These are phyloP conservation scores for Trichoderma sp. DNA, from an alignment of 2,329 filamentous ascomycete species.

Conservation along the genomic window DNA sequence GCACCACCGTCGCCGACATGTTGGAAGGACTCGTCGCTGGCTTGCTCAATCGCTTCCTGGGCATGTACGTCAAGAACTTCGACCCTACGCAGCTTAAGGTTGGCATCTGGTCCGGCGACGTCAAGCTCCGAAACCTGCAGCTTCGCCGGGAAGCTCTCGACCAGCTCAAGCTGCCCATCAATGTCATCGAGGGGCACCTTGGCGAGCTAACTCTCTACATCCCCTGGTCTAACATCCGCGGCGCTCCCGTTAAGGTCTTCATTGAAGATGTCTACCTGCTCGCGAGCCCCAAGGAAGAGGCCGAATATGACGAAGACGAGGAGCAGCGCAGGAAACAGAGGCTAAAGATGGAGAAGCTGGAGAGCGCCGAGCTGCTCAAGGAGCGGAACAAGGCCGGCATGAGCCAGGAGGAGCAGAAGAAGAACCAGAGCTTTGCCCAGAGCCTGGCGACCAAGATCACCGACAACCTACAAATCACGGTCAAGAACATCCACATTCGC, in stretches of 20 bases:
- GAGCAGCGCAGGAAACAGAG: constrained; percentile 81
- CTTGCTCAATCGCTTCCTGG: constrained; percentile 97
- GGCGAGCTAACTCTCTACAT: constrained; percentile 89
- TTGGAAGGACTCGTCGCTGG: constrained; percentile 95
- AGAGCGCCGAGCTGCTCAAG: constrained; percentile 91
- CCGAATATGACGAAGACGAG: constrained; percentile 88
- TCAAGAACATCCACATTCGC: constrained; percentile 97
- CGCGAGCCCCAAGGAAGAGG: constrained; percentile 92
- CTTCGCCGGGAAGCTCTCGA: constrained; percentile 92
- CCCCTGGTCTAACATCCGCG: constrained; percentile 94
- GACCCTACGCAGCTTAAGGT: constrained; percentile 97
- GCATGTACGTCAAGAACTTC: constrained; percentile 99
- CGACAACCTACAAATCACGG: constrained; percentile 94
- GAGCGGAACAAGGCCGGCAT: constrained; percentile 90
- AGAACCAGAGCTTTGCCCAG: constrained; percentile 95
- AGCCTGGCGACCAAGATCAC: constrained; percentile 95
- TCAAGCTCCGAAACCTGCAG: constrained; percentile 89
- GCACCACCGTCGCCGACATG: constrained; percentile 65
- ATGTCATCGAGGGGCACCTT: constrained; percentile 92
- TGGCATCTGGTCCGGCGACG: constrained; percentile 98
- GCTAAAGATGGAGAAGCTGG: constrained; percentile 98
- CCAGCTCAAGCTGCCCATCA: constrained; percentile 92
- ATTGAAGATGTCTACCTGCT: constrained; percentile 97
- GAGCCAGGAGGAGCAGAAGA: constrained; percentile 92
- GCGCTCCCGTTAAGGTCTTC: constrained; percentile 88